A percentile compares a stretch with the other conserved stretches of the same genome.
Conservation (phyloP, 208 protist genomes). For the Entamoeba moshkovskii region DNA sequence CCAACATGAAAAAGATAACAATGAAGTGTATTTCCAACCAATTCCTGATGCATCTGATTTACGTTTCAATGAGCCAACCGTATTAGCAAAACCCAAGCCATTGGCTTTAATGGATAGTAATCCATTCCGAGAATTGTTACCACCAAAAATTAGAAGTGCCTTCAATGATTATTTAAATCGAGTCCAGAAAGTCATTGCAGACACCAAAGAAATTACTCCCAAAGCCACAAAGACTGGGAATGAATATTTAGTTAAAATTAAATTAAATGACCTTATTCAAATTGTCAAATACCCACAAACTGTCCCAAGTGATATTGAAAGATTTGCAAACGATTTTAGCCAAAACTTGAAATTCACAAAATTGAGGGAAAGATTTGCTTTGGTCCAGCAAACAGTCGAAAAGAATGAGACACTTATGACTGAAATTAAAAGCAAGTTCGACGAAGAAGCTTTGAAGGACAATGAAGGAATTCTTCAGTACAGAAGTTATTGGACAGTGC, state of each 20-base stretch:
- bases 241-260: background rate
- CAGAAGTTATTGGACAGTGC: background rate
- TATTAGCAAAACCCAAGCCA: background rate
- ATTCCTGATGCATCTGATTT: background rate
- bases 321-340: background rate
- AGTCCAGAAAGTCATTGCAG: background rate
- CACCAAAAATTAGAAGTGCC: background rate
- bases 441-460: background rate
- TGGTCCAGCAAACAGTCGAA: background rate
- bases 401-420: background rate
- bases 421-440: background rate
- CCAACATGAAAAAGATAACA: background rate
- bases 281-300: background rate
- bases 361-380: background rate
- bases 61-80: background rate
- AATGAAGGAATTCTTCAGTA: background rate
- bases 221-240: background rate
- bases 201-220: background rate
- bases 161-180: background rate
- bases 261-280: background rate
- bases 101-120: background rate
- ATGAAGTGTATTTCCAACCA: background rate
- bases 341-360: background rate
- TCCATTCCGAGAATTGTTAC: background rate
- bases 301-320: background rate